These are phyloP conservation scores for Sesbania bispinosa DNA, from an alignment of 306 rosid genomes.

Conservation along the genomic window DNA sequence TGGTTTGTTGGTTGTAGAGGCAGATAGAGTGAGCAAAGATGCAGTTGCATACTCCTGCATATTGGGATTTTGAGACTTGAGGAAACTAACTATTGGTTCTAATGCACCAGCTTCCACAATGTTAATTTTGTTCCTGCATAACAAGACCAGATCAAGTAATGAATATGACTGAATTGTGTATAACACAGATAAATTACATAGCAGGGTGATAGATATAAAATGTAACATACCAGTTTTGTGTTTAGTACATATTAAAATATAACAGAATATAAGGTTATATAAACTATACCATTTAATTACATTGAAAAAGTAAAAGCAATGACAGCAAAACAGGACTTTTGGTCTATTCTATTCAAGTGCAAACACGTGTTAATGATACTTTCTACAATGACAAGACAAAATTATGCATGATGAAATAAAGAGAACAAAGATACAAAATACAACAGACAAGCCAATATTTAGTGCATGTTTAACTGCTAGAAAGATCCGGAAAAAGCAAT, in stretches of 20 bases:
- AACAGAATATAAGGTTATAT: too few relatives aligned
- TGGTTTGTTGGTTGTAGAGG: slow-evolving; percentile 69
- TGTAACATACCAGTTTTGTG: too few relatives aligned
- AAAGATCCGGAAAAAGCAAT: background rate
- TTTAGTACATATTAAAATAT: too few relatives aligned
- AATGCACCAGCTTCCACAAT: slow-evolving; percentile 91
- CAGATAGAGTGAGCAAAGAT: slow-evolving; percentile 79
- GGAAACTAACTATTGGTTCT: slow-evolving; percentile 67
- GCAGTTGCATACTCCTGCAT: slow-evolving; percentile 81
- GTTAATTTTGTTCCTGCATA: slow-evolving; percentile 75
- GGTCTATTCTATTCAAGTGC: too few relatives aligned
- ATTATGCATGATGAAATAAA: background rate
- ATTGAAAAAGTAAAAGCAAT: too few relatives aligned
- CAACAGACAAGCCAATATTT: background rate
- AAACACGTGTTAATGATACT: too few relatives aligned
- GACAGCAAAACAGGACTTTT: too few relatives aligned
- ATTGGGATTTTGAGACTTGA: slow-evolving; percentile 51
- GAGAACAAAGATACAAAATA: background rate
- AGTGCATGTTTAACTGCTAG: background rate
- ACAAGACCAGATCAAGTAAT: background rate
- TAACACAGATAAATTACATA: background rate
- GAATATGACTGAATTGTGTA: background rate
- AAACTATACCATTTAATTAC: too few relatives aligned
- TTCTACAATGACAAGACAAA: too few relatives aligned
- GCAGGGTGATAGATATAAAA: too few relatives aligned